Base-by-base conservation (phyloP, 805 yeast species). In the Lipomyces kockii region DNA sequence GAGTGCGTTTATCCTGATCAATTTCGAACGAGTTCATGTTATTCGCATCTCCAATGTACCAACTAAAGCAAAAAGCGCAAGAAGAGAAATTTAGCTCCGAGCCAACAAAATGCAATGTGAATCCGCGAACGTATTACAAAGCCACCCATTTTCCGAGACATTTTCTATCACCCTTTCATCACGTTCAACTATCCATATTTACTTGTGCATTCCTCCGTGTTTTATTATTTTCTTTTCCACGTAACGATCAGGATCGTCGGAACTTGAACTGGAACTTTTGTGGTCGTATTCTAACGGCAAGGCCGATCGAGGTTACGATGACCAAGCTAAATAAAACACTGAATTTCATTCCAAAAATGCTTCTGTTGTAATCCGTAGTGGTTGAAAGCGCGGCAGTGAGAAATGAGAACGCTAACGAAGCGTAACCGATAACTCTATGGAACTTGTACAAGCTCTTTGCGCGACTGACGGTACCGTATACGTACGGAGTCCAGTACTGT, bases 341-440 rank as follows among this genome's bases (percentile, higher is more conserved):
- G 43, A 58, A 58, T 27, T 58, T 29, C 34, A 67, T 12, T 49
- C 63, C 62, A 46, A 69, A 63, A 7, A 59, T 54, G 55, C 46
- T 67, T 29, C 59, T 55, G 27, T 63, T 69, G 58, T 67, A 69
- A 29, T 54, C 57, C 12, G 71, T 69, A 52, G 54, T 49, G 2
- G 71, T 63, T 2, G 69, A 61, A 7, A 61, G 52, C 9, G 61
- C 49, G 9, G 55, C 29, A 0, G 72, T 62, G 4, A 53, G 25
- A 39, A 63, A 46, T 2, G 60, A 20, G 53, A 63, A 43, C 51
- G 60, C 46, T 20, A 69, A 53, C 11, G 58, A 63, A n/a, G 66
- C n/a, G 57, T 75, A 75, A 9, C 77, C 78, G 3, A 67, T 64
- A 7, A 72, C 69, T n/a, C 78, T 63, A 64, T 76, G 78, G 62